Evolutionary conservation across 306 rosid species (phyloP).

Genomic region (Fragaria vesca): DNA sequence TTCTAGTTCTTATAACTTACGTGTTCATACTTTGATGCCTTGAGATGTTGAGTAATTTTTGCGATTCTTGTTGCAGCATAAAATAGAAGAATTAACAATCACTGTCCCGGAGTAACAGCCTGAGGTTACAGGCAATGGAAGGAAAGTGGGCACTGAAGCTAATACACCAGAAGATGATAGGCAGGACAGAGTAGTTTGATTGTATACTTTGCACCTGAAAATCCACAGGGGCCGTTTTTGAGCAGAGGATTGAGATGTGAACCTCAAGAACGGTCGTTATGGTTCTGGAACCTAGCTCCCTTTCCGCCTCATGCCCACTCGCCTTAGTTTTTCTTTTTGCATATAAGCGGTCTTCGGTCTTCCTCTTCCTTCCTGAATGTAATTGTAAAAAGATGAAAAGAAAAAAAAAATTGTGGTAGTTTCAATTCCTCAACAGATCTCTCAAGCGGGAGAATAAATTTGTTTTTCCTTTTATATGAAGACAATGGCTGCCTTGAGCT

Average conservation of each 20-base stretch:
- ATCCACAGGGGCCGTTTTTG: neutral
- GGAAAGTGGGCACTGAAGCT: conserved; percentile 24
- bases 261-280: conserved; percentile 3
- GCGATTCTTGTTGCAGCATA: conserved; percentile 39
- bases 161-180: neutral
- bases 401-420: neutral
- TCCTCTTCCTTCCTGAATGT: conserved; percentile 6
- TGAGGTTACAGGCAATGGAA: conserved; percentile 32
- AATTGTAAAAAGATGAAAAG: neutral
- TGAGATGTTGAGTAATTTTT: neutral
- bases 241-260: neutral
- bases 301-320: neutral
- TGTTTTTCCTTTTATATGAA: neutral
- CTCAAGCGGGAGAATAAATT: neutral
- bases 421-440: neutral
- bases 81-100: conserved; percentile 46
- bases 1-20: neutral
- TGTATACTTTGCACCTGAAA: conserved; percentile 11
- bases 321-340: neutral
- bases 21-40: neutral
- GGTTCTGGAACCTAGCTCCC: conserved; percentile 1
- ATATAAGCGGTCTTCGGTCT: neutral
- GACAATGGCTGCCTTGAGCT: neutral
- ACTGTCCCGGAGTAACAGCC: conserved; percentile 39
- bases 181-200: neutral